These are phyloP conservation scores for Suillus bovinus DNA, from an alignment of 768 basidiomycete species.

Conservation along the genomic window DNA sequence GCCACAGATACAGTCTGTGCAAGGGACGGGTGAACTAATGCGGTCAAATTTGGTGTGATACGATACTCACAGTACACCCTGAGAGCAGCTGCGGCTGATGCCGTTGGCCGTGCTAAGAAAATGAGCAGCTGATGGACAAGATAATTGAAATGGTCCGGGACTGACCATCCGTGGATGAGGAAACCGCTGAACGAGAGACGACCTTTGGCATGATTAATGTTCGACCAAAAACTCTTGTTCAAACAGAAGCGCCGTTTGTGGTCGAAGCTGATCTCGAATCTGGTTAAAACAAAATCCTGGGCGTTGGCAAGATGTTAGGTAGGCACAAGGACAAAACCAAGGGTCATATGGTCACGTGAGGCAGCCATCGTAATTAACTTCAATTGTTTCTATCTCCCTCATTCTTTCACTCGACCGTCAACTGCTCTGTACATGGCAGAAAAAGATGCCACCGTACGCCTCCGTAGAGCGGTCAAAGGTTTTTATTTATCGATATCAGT, in stretches of 20 bases:
- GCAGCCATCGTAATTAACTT: conserved; percentile 20
- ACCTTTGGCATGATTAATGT: conserved; percentile 79
- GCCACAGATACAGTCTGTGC: conserved; percentile 81
- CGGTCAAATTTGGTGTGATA: conserved; percentile 10
- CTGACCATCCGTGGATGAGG: conserved; percentile 84
- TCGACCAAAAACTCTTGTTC: neutral
- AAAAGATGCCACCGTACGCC: conserved; percentile 73
- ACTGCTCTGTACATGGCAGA: conserved; percentile 63
- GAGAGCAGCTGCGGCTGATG: conserved; percentile 74
- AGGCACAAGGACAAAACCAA: conserved; percentile 21
- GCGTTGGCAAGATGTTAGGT: conserved; percentile 19
- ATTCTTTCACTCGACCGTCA: conserved; percentile 19
- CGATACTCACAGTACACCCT: conserved; percentile 74
- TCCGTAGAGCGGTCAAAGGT: conserved; percentile 84
- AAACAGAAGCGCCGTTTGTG: neutral
- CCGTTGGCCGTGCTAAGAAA: conserved; percentile 68
- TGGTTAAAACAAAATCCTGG: conserved; percentile 11
- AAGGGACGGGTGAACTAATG: conserved; percentile 17
- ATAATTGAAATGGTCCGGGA: conserved; percentile 8
- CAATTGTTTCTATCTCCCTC: conserved; percentile 19
- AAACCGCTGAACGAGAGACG: conserved; percentile 84
- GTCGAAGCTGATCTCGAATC: conserved; percentile 6
- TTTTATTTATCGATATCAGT: conserved; percentile 8
- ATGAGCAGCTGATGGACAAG: conserved; percentile 9
- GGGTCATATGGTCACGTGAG: conserved; percentile 8